A percentile compares a stretch with the other conserved stretches of the same genome.
Conservation (phyloP, 768 basidiomycete species). For the Coprinopsis marcescibilis region DNA sequence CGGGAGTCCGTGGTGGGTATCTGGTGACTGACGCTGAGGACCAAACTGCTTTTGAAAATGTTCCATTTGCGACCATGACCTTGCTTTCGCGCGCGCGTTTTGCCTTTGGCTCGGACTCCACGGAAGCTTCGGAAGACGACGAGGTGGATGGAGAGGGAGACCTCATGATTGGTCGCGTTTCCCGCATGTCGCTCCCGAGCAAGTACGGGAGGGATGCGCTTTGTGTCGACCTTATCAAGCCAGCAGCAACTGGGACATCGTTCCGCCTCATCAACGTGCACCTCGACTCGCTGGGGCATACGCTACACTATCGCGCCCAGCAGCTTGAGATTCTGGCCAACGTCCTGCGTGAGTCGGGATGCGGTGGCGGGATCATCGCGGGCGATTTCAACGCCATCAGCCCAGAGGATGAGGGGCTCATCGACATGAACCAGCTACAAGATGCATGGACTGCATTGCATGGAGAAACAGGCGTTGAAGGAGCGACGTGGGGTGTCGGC, state of each 20-base stretch:
- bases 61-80: constrained; percentile 32
- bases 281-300: constrained; percentile 26
- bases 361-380: constrained; percentile 36
- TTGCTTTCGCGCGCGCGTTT: constrained; percentile 31
- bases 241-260: constrained; percentile 17
- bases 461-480: constrained; percentile 21
- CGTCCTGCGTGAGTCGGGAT: constrained; percentile 35
- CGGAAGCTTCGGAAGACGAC: constrained; percentile 15
- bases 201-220: constrained; percentile 31
- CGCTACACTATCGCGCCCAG: constrained; percentile 18
- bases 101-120: constrained; percentile 17
- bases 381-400: constrained; percentile 43
- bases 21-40: constrained; percentile 34
- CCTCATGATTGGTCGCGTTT: constrained; percentile 23
- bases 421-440: constrained; percentile 31
- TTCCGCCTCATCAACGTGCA: constrained; percentile 34
- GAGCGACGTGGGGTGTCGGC: constrained; percentile 34
- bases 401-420: constrained; percentile 28
- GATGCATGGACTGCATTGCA: constrained; percentile 38
- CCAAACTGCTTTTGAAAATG: constrained; percentile 24
- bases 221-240: constrained; percentile 28
- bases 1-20: constrained; percentile 28
- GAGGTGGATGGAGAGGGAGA: constrained; percentile 19
- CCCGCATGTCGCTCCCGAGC: constrained; percentile 29
- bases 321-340: constrained; percentile 29